Evolutionary conservation across 2,329 filamentous ascomycete species (phyloP), one percentile per base, ranked within the genome.

Genomic region (Colletotrichum tamarilloi): DNA sequence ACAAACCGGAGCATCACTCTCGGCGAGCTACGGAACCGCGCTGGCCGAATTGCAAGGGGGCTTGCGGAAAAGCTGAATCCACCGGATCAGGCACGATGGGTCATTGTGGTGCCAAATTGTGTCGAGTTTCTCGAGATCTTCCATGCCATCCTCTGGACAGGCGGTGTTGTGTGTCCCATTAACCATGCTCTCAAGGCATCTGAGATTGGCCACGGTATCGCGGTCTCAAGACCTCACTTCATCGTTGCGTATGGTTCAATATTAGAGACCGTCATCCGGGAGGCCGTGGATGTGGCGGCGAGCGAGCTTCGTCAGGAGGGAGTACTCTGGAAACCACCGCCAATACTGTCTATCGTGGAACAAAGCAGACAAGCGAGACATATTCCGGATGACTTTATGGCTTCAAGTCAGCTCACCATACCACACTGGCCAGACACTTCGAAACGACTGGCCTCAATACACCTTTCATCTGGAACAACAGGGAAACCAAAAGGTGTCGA

Each of bases 401-500:
- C 77, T 16, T 26, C 77, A 2, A 67, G 79, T 16, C 76, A 77
- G 22, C 78, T 85, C 3, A 64, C 79, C 1, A 78, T 85, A 8
- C 84, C 84, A 16, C 80, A 84, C 62, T 82, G 78, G 76, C 6
- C 68, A 0, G 79, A 85, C 67, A 84, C 82, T 0, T 66, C 76
- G 0, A 73, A 74, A 16, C 80, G 82, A 19, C 72, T 83, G 6
- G 83, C 83, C 4, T 83, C 82, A 1, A 84, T 85, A 24, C 83
- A 84, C 60, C 74, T 79, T 11, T 79, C 78, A 1, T 69, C 84
- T 80, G 96, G 96, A 8, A 98, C 96, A 0, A 98, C 96, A 0
- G 96, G 96, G 2, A 85, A 95, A 63, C 95, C 96, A 0, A 98
- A 98, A 82, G 96, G 95, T 19, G 96, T 98, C 16, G 93, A 94